Conservation (phyloP, 2,329 filamentous ascomycete genomes). For the Penicillium sp. region DNA sequence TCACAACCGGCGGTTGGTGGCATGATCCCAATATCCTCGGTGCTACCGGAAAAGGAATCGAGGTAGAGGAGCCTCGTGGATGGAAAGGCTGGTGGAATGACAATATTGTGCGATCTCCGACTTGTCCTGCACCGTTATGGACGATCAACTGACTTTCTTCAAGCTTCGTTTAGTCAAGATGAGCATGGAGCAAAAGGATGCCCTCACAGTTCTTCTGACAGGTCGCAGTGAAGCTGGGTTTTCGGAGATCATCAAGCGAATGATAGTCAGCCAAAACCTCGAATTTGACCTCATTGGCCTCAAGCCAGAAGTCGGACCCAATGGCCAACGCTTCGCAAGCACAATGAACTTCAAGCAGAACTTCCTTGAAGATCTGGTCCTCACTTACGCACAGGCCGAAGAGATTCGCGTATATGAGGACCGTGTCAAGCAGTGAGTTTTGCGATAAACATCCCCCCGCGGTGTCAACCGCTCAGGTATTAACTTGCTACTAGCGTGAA, state of each 20-base stretch:
- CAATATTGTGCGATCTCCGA: conserved; percentile 63
- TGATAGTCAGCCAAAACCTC: conserved; percentile 73
- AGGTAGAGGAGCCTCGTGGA: conserved; percentile 76
- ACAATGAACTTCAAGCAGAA: conserved; percentile 94
- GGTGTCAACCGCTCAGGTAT: background rate
- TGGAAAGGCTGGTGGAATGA: conserved; percentile 99
- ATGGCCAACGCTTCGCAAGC: conserved; percentile 72
- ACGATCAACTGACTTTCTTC: conserved; percentile 23
- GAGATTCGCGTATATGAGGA: conserved; percentile 75
- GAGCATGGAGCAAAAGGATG: conserved; percentile 81
- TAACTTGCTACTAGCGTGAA: conserved; percentile 57
- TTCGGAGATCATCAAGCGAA: conserved; percentile 76
- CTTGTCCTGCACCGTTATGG: background rate
- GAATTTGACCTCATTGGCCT: conserved; percentile 86
- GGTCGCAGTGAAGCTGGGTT: conserved; percentile 80
- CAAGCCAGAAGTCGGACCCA: conserved; percentile 81
- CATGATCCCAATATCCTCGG: conserved; percentile 85
- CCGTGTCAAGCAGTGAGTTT: conserved; percentile 58
- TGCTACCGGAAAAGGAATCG: conserved; percentile 79
- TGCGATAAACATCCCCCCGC: background rate
- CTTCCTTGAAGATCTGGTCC: conserved; percentile 77
- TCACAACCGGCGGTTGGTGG: conserved; percentile 93
- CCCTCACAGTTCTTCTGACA: conserved; percentile 82
- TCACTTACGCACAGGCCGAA: conserved; percentile 80
- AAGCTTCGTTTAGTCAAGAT: conserved; percentile 71